Conservation (phyloP, 1,139 yeast species). For the Wickerhamiella infanticola region DNA sequence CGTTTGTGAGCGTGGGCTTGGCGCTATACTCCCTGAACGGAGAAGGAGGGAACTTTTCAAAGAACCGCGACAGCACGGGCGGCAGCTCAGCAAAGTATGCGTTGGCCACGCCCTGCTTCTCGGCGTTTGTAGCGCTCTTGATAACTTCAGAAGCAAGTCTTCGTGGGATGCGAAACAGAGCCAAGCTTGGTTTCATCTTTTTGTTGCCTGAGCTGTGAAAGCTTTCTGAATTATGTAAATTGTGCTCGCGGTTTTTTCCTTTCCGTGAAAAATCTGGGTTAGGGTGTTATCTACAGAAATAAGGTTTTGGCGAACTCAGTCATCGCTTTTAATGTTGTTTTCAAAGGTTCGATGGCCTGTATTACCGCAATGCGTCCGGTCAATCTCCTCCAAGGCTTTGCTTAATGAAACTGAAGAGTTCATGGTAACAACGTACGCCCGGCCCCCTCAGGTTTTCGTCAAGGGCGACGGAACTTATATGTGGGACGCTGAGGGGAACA, state of each 20-base stretch:
- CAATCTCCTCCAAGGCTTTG: neutral
- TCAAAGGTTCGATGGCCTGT: neutral
- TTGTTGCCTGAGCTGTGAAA: neutral
- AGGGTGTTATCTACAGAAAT: too few species aligned
- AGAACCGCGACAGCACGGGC: slow-evolving; percentile 53
- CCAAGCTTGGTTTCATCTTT: slow-evolving; percentile 15
- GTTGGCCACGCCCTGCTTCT: slow-evolving; percentile 10
- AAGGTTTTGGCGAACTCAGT: neutral
- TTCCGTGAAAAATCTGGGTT: too few species aligned
- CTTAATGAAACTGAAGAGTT: slow-evolving; percentile 2
- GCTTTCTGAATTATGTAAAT: too few species aligned
- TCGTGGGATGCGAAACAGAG: slow-evolving; percentile 14
- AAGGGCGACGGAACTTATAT: slow-evolving; percentile 60
- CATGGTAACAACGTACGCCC: slow-evolving; percentile 66
- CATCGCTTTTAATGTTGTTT: neutral
- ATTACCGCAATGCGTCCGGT: neutral
- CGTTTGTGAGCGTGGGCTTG: slow-evolving; percentile 49
- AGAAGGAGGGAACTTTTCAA: slow-evolving; percentile 71
- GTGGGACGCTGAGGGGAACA: slow-evolving; percentile 63
- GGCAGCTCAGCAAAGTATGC: slow-evolving; percentile 38
- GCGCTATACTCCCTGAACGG: slow-evolving; percentile 55
- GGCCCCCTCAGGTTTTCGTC: slow-evolving; percentile 48
- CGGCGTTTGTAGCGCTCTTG: slow-evolving; percentile 13
- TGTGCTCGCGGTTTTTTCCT: too few species aligned
- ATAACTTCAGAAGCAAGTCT: slow-evolving; percentile 20